Conservation (phyloP, 116 monocot genomes). For the Phalaenopsis hybrid region DNA sequence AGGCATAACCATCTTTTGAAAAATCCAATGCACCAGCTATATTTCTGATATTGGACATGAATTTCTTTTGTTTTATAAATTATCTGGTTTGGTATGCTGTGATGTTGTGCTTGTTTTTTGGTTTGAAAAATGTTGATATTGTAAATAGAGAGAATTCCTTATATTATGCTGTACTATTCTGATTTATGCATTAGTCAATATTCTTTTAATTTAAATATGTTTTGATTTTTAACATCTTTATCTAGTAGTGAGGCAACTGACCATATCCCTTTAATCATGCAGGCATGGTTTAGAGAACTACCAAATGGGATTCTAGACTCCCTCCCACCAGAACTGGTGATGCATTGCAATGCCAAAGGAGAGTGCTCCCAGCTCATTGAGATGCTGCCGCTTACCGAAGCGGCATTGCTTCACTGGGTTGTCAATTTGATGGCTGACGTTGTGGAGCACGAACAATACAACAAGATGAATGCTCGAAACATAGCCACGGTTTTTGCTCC, state of each 20-base stretch:
- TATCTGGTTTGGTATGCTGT: too few species aligned
- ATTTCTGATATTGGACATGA: not conserved
- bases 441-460: conserved; percentile 52
- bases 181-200: too few species aligned
- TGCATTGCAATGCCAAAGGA: conserved; percentile 74
- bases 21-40: too few species aligned
- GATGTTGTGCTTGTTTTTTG: too few species aligned
- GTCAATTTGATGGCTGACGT: conserved; percentile 82
- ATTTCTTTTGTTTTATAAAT: not conserved
- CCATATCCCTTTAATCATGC: not conserved
- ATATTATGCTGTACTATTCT: too few species aligned
- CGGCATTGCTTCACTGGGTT: conserved; percentile 70
- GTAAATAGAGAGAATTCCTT: too few species aligned
- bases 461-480: conserved; percentile 85
- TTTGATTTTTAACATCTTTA: too few species aligned
- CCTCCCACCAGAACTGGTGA: conserved; percentile 68
- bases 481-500: conserved; percentile 80
- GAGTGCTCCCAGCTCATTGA: conserved; percentile 49
- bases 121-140: too few species aligned
- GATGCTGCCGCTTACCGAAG: conserved; percentile 44
- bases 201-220: too few species aligned
- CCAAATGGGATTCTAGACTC: conserved; percentile 66
- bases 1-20: too few species aligned
- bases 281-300: conserved; percentile 95
- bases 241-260: not conserved